Percentiles rank a stretch among this genome's conserved stretches.
Conservation (phyloP, 2,329 filamentous ascomycete genomes). For the Colletotrichum shisoi region DNA sequence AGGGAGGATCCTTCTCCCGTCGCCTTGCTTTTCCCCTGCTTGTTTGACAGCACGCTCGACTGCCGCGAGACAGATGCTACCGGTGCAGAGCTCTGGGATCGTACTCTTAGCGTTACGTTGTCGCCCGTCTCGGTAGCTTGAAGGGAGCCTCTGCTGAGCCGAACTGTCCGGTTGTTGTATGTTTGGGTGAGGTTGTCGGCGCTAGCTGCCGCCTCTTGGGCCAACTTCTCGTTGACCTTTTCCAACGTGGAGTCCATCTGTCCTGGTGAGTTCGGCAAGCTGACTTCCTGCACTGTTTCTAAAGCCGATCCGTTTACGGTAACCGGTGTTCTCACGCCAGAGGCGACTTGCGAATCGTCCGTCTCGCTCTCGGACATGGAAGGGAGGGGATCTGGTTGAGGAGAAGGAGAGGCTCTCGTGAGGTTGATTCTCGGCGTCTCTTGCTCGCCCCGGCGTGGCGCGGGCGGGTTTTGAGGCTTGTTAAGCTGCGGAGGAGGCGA, state of each 20-base stretch:
- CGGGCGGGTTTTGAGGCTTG: conserved; percentile 56
- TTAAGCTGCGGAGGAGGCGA: conserved; percentile 73
- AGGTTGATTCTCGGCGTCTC: conserved; percentile 63
- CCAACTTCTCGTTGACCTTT: conserved; percentile 60
- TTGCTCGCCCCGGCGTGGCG: conserved; percentile 56
- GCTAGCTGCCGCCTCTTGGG: conserved; percentile 53
- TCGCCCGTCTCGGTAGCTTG: conserved; percentile 70
- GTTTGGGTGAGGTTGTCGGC: conserved; percentile 52
- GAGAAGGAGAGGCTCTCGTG: conserved; percentile 59
- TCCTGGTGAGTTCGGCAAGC: conserved; percentile 75
- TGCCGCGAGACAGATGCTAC: conserved; percentile 68
- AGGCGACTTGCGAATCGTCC: conserved; percentile 59
- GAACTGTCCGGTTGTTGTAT: conserved; percentile 53
- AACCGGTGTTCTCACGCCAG: conserved; percentile 67
- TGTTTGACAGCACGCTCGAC: conserved; percentile 70
- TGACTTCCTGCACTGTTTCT: conserved; percentile 92
- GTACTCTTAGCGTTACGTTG: conserved; percentile 61
- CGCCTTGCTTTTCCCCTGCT: conserved; percentile 73
- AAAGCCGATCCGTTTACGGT: conserved; percentile 68
- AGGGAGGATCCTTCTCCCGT: conserved; percentile 79
- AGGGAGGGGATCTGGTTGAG: conserved; percentile 51
- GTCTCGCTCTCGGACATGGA: conserved; percentile 60
- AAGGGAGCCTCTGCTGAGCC: conserved; percentile 56
- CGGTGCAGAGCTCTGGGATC: conserved; percentile 55
- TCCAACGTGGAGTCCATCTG: conserved; percentile 58